Base-by-base conservation (phyloP, 352 stramenopile species). In the Salisapilia sapeloensis region DNA sequence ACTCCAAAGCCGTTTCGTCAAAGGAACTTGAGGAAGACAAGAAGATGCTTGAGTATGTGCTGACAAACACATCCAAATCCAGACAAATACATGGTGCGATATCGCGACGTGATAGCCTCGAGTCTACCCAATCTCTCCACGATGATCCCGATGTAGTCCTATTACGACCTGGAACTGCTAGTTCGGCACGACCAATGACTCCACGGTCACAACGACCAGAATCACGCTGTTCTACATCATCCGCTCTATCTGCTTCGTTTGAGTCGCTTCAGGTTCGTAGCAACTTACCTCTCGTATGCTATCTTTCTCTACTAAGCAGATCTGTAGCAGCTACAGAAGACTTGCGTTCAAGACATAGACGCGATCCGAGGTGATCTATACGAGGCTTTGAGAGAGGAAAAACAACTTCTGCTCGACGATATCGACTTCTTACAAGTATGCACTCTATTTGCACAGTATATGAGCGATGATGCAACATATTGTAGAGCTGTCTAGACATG, bases 341-440 rank as follows among this genome's bases (percentile, higher is more conserved):
- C 82, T 21, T 80, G 76, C 23, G 49, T 87, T n/a, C 53, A 80
- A 12, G 58, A 78, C 33, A 79, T 87, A 31, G 67, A 87, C 30
- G 56, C 55, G 4, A 71, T 84, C 31, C 62, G 60, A 20, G 58
- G 64, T 19, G 56, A 79, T 27, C 31, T 87, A 5, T 59, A 61
- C 12, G 47, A 65, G 1, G 67, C 71, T 2, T 24, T 87, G 19
- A 18, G 49, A 8, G 60, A 83, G 3, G 71, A 87, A 24, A 56
- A 53, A 0, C 47, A 62, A 23, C 50, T 77, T 33, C 32, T 87
- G 2, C 53, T 87, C 5, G 71, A 84, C 44, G 71, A 87, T 35
- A 81, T 87, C 12, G 71, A 87, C 16, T 87, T 87, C 39, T 76
- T 84, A 8, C 71, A 87, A 56, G 71, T 82, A 21, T 18, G 31